Evolutionary conservation across 139 green algal species (phyloP).

Genomic region (Coelastrella sp.): DNA sequence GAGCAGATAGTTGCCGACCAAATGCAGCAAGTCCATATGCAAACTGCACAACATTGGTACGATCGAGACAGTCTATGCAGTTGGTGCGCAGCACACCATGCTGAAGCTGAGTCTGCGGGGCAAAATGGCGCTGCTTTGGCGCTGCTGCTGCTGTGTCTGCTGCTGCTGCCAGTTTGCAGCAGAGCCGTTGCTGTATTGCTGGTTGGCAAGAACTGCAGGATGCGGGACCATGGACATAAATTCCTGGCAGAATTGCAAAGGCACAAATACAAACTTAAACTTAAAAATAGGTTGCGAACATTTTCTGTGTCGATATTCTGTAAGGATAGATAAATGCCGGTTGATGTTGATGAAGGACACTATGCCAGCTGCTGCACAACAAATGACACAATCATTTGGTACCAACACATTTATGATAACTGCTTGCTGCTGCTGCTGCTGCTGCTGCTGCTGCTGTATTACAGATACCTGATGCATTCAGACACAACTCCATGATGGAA

Average conservation of each 20-base stretch:
- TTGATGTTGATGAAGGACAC: no score
- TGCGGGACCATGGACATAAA: conserved; percentile 45
- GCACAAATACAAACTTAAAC: not conserved
- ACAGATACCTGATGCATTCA: conserved; percentile 67
- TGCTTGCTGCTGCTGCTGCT: no score
- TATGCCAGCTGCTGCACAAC: no score
- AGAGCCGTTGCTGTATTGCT: not conserved
- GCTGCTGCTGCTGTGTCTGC: conserved; percentile 39
- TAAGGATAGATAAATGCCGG: no score
- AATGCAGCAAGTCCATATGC: conserved; percentile 46
- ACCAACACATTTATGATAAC: no score
- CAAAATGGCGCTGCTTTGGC: conserved; percentile 11
- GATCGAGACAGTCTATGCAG: conserved; percentile 98
- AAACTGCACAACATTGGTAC: conserved; percentile 55
- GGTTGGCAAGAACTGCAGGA: conserved; percentile 23
- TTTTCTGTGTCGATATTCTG: no score
- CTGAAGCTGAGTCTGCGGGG: conserved; percentile 60
- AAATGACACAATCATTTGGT: no score
- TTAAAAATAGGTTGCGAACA: no score
- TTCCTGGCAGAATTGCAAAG: not conserved
- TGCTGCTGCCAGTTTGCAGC: not conserved
- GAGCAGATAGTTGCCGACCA: conserved; percentile 33
- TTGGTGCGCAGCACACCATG: conserved; percentile 90
- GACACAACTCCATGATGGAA: conserved; percentile 53
- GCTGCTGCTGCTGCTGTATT: no score